A percentile compares a stretch with the other conserved stretches of the same genome.
Conservation (phyloP, 2,329 filamentous ascomycete genomes). For the Alternaria ventricosa region DNA sequence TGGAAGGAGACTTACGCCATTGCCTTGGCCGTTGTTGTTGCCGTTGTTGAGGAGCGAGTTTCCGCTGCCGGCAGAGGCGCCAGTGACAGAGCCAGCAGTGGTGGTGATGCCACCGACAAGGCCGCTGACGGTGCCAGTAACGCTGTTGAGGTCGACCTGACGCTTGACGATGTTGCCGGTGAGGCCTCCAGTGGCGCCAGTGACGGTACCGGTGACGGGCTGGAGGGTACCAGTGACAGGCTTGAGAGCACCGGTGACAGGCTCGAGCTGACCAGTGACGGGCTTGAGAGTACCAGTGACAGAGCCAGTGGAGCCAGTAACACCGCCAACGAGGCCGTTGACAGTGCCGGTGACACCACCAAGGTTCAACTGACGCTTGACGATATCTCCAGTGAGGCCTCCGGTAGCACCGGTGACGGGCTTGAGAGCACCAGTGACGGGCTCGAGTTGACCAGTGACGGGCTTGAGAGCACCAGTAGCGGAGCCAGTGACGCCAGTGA, state of each 20-base stretch:
- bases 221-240: neutral
- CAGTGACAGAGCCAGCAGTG: conserved; percentile 17
- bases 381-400: neutral
- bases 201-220: neutral
- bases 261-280: neutral
- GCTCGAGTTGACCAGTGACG: neutral
- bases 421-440: neutral
- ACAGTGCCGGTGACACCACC: neutral
- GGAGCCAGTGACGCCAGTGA: neutral
- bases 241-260: neutral
- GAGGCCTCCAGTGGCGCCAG: neutral
- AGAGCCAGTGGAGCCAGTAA: neutral
- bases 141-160: neutral
- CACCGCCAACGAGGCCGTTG: neutral
- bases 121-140: neutral
- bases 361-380: neutral
- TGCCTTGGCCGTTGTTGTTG: conserved; percentile 13
- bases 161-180: neutral
- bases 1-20: conserved; percentile 1
- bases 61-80: conserved; percentile 5
- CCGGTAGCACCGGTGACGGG: neutral
- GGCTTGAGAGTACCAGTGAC: neutral
- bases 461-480: neutral
- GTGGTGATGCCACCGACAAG: neutral
- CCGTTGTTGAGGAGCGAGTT: conserved; percentile 8